Conservation (phyloP, 1,284 basidiomycete genomes). For the Ceratobasidium theobromae region DNA sequence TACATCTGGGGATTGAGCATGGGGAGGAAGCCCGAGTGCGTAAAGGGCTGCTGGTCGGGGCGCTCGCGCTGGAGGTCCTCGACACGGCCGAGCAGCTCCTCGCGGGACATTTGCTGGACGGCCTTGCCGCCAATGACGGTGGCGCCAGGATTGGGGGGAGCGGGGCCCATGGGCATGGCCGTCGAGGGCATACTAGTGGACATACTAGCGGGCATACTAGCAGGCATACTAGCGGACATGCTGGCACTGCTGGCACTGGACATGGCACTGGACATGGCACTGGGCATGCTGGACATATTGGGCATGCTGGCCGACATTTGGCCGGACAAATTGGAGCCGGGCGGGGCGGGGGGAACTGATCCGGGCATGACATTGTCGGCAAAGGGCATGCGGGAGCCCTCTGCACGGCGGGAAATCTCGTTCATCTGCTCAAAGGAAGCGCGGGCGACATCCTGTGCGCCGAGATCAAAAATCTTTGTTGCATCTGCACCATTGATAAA, state of each 20-base stretch:
- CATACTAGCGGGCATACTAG: background rate
- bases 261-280: background rate
- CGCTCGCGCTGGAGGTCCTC: constrained; percentile 53
- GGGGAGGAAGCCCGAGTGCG: constrained; percentile 25
- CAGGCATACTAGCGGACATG: background rate
- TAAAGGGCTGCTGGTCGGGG: constrained; percentile 39
- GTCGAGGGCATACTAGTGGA: background rate
- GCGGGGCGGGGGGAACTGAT: no score
- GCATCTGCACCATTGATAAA: constrained; percentile 21
- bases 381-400: constrained; percentile 50
- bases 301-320: background rate
- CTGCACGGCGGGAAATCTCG: constrained; percentile 65
- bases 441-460: constrained; percentile 61
- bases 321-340: no score
- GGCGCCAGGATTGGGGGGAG: background rate
- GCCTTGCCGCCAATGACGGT: constrained; percentile 16
- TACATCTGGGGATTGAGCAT: constrained; percentile 36
- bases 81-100: constrained; percentile 55
- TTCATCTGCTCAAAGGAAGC: constrained; percentile 71
- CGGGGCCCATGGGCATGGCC: background rate
- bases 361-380: constrained; percentile 17
- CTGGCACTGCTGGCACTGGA: background rate
- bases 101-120: constrained; percentile 41
- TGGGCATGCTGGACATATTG: background rate
- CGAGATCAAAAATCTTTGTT: constrained; percentile 46